phyloP scores from a whole-genome alignment of 2,329 filamentous ascomycete genomes.

The Sporothrix dimorphospora region DNA sequence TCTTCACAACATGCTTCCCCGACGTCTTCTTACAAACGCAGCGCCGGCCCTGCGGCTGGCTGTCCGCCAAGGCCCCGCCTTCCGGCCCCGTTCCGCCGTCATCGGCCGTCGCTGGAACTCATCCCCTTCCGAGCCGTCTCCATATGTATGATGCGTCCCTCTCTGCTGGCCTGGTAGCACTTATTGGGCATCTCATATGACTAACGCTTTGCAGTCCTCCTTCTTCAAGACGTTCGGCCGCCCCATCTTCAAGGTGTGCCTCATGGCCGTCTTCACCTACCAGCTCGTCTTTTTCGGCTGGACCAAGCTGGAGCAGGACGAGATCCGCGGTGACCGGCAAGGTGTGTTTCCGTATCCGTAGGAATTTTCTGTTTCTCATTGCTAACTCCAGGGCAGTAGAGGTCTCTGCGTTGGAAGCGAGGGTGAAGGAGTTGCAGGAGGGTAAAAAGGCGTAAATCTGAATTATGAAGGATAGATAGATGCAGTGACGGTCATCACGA shows the following conservation, averaged over 20 bases:
- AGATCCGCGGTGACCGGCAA: slow-evolving; percentile 62
- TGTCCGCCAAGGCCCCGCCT: slow-evolving; percentile 7
- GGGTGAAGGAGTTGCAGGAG: slow-evolving; percentile 43
- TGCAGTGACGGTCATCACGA: neutral
- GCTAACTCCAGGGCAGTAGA: slow-evolving; percentile 31
- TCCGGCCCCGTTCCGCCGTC: neutral
- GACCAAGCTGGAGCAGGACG: slow-evolving; percentile 73
- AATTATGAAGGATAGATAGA: neutral
- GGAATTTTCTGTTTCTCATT: no score
- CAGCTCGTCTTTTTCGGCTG: slow-evolving; percentile 76
- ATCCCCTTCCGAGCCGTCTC: slow-evolving; percentile 26
- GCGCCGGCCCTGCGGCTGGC: slow-evolving; percentile 25
- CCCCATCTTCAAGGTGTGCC: slow-evolving; percentile 72
- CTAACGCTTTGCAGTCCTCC: slow-evolving; percentile 24
- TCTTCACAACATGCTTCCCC: neutral
- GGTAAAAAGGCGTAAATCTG: slow-evolving; percentile 24
- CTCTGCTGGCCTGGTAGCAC: no score
- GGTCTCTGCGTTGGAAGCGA: slow-evolving; percentile 45
- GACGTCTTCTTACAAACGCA: neutral
- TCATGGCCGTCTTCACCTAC: slow-evolving; percentile 77
- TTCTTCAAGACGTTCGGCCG: slow-evolving; percentile 78
- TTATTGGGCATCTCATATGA: no score
- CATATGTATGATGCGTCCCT: slow-evolving; percentile 25
- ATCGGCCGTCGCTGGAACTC: slow-evolving; percentile 28
- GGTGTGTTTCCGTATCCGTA: no score